A percentile compares a stretch with the other conserved stretches of the same genome.
phyloP scores from a whole-genome alignment of 192 early-diverging fungal species.

The Linnemannia schmuckeri region DNA sequence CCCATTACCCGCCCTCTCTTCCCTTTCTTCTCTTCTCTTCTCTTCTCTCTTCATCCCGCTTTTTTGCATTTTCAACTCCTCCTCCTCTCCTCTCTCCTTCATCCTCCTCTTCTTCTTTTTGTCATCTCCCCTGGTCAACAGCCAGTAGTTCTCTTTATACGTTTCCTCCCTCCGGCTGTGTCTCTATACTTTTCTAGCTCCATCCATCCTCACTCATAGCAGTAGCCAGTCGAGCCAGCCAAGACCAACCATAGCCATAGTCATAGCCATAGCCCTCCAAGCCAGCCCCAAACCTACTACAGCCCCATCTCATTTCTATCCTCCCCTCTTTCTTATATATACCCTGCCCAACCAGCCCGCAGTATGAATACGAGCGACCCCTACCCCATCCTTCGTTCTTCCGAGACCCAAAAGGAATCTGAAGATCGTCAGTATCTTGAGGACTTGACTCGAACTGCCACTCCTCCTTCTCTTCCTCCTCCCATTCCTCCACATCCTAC shows the following conservation, averaged over 20 bases:
- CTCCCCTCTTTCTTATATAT: background rate
- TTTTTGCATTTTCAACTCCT: background rate
- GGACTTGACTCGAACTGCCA: background rate
- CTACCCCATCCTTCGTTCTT: conserved; percentile 2
- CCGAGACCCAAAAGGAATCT: conserved; percentile 17
- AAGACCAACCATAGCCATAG: too few species aligned
- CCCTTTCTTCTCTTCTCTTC: background rate
- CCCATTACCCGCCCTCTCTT: background rate
- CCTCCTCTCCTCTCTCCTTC: background rate
- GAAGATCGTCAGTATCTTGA: conserved; percentile 21
- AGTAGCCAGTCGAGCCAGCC: too few species aligned
- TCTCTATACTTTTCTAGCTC: conserved; percentile 4
- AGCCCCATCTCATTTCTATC: background rate
- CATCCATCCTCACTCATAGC: too few species aligned
- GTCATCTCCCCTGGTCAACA: background rate
- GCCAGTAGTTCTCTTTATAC: background rate
- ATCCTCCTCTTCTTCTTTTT: background rate
- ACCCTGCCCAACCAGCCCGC: background rate
- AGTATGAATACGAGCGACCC: background rate
- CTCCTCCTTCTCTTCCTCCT: too few species aligned
- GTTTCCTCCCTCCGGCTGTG: background rate
- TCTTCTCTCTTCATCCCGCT: background rate
- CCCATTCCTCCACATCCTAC: too few species aligned
- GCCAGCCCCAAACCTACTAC: background rate
- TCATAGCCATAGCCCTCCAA: too few species aligned